Percentiles rank a stretch among this genome's conserved stretches.
phyloP scores from a whole-genome alignment of 1,284 basidiomycete genomes.

The Microbotryum scabiosae region DNA sequence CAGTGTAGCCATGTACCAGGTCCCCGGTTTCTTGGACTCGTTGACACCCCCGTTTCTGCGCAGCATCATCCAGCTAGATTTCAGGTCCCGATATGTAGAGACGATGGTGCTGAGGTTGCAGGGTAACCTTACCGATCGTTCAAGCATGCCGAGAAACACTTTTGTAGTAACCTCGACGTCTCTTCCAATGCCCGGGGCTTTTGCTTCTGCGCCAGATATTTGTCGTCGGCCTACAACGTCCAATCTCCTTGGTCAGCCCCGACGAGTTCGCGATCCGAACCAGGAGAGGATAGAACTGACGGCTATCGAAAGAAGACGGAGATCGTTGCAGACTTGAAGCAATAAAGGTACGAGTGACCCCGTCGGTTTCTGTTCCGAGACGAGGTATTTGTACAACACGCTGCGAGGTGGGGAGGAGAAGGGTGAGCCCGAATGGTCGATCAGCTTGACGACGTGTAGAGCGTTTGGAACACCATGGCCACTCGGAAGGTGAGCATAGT shows the following conservation, averaged over 20 bases:
- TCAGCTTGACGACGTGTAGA: background rate
- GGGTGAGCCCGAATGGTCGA: no score
- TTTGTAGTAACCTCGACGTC: slow-evolving; percentile 79
- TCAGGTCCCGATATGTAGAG: no score
- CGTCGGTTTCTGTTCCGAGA: slow-evolving; percentile 15
- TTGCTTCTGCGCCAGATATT: slow-evolving; percentile 35
- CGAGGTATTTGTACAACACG: slow-evolving; percentile 28
- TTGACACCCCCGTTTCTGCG: no score
- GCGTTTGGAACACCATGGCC: no score
- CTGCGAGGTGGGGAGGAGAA: slow-evolving; percentile 8
- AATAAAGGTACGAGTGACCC: slow-evolving; percentile 32
- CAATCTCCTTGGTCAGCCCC: no score
- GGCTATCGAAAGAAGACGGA: slow-evolving; percentile 23
- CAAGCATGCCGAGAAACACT: slow-evolving; percentile 83
- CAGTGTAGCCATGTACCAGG: slow-evolving; percentile 87
- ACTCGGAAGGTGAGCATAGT: no score
- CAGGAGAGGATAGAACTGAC: slow-evolving; percentile 2
- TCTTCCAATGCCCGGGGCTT: slow-evolving; percentile 75
- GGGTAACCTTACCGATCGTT: slow-evolving; percentile 63
- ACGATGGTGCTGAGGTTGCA: no score
- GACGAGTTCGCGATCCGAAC: no score
- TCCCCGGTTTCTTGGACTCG: slow-evolving; percentile 50
- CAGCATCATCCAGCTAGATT: no score
- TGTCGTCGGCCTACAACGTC: slow-evolving; percentile 14
- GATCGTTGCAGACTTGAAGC: slow-evolving; percentile 29